Percentiles rank a stretch among this genome's conserved stretches.
These are phyloP conservation scores for Delitschia confertaspora DNA, from an alignment of 495 filamentous ascomycete genomes.

Conservation along the genomic window DNA sequence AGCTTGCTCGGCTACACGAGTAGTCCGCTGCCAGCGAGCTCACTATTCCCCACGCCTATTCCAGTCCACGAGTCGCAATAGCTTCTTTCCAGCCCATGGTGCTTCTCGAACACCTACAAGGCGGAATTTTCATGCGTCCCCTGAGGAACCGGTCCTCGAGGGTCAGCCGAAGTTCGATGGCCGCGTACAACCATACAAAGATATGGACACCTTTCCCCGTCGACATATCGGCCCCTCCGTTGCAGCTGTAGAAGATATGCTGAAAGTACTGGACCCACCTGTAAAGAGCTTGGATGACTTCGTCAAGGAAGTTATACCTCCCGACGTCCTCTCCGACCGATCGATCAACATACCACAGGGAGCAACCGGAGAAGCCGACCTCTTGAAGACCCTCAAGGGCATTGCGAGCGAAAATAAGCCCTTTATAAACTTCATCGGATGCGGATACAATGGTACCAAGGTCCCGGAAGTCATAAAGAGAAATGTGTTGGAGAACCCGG, in stretches of 20 bases:
- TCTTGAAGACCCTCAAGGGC: conserved; percentile 52
- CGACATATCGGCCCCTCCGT: conserved; percentile 92
- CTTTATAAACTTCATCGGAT: conserved; percentile 66
- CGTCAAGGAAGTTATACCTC: conserved; percentile 75
- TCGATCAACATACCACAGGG: conserved; percentile 42
- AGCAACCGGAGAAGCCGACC: conserved; percentile 47
- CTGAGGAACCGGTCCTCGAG: conserved; percentile 10
- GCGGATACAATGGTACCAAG: conserved; percentile 78
- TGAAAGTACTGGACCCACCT: conserved; percentile 69
- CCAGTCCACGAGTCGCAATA: background rate
- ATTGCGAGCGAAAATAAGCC: conserved; percentile 60
- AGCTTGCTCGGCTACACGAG: conserved; percentile 10
- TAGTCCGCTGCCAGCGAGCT: background rate
- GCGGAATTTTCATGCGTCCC: conserved; percentile 15
- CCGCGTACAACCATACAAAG: conserved; percentile 29
- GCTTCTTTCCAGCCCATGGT: background rate
- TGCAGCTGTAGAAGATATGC: conserved; percentile 65
- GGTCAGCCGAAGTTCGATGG: background rate
- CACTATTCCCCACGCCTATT: background rate
- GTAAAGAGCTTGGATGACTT: conserved; percentile 72
- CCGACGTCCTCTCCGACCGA: conserved; percentile 67
- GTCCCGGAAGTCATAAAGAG: conserved; percentile 89
- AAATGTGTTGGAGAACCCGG: conserved; percentile 88
- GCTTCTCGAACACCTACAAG: background rate
- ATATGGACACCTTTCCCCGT: conserved; percentile 60